Evolutionary conservation across 345 rosid genomes (phyloP), one percentile per base, ranked within the genome.

Genomic region (Salix suchowensis): DNA sequence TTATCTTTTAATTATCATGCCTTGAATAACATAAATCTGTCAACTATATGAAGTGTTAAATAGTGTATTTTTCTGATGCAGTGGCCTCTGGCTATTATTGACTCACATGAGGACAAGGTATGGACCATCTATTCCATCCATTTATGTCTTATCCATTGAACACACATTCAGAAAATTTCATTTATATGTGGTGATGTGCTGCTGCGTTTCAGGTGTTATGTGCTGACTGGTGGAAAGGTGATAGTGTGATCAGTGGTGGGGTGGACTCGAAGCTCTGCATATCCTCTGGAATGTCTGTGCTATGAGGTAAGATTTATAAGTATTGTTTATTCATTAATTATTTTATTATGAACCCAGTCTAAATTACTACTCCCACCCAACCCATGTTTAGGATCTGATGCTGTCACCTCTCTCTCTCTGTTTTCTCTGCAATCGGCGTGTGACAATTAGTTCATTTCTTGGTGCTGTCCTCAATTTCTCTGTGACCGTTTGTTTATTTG

Each of bases 141-240:
- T 42, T 69, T 68, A 55, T 68, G 28, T 61, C 34, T 46, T 46
- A 62, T n/a, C 40, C n/a, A 5, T 28, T 36, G 21, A 26, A 66
- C 36, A 64, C 36, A 64, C 9, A 50, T 73, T 19, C 8, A 6
- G 55, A 4, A 4, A 44, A 55, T 50, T 46, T 36, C 15, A 28
- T 73, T 36, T 12, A 67, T 62, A 19, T 23, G n/a, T 30, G 72
- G 70, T 23, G 34, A 46, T 78, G 52, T 37, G n/a, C 36, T 37
- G n/a, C 36, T 82, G 48, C 76, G 30, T 58, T 28, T 68, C 76
- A 96, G 98, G 98, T 96, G n/a, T 83, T 92, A 48, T 86, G 92
- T 79, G 93, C 93, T 11, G 99, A 90, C 86, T 96, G 99, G 99
- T 96, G 99, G 99, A 96, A 84, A 83, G 87, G 88, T 58, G 91